Percentiles rank a stretch among this genome's conserved stretches.
These are phyloP conservation scores for Apiospora pterosperma DNA, from an alignment of 2,329 filamentous ascomycete species.

Conservation along the genomic window DNA sequence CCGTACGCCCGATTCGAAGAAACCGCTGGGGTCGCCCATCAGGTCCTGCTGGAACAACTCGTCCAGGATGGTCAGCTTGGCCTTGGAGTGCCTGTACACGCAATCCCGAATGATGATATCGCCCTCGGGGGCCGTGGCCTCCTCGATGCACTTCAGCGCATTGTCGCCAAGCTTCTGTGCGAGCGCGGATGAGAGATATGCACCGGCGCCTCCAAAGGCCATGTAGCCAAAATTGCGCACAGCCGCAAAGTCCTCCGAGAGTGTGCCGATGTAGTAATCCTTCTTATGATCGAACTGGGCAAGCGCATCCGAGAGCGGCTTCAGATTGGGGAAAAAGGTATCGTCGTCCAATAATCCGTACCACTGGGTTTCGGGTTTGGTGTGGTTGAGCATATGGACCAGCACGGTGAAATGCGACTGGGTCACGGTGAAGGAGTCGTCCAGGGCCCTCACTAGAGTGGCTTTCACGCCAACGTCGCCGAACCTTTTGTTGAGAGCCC, in stretches of 20 bases:
- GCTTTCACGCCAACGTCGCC: slow-evolving; percentile 32
- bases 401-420: slow-evolving; percentile 57
- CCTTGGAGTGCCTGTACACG: slow-evolving; percentile 50
- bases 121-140: slow-evolving; percentile 39
- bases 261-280: slow-evolving; percentile 51
- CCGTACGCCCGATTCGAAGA: slow-evolving; percentile 55
- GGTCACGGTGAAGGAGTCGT: slow-evolving; percentile 37
- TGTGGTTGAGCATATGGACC: slow-evolving; percentile 42
- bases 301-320: slow-evolving; percentile 46
- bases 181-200: slow-evolving; percentile 54
- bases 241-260: slow-evolving; percentile 54
- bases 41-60: slow-evolving; percentile 58
- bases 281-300: slow-evolving; percentile 43
- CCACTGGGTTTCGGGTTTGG: slow-evolving; percentile 47
- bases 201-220: slow-evolving; percentile 59
- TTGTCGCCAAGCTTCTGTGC: slow-evolving; percentile 43
- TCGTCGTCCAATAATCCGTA: slow-evolving; percentile 59
- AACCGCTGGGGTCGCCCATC: slow-evolving; percentile 50
- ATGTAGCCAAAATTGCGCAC: slow-evolving; percentile 53
- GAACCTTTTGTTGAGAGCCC: slow-evolving; percentile 27
- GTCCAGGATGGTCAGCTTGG: slow-evolving; percentile 51
- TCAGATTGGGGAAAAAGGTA: slow-evolving; percentile 58
- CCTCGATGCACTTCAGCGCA: slow-evolving; percentile 45
- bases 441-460: slow-evolving; percentile 29
- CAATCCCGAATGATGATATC: slow-evolving; percentile 57